Conservation (phyloP, 331 rosid genomes). For the Quercus lobata region DNA sequence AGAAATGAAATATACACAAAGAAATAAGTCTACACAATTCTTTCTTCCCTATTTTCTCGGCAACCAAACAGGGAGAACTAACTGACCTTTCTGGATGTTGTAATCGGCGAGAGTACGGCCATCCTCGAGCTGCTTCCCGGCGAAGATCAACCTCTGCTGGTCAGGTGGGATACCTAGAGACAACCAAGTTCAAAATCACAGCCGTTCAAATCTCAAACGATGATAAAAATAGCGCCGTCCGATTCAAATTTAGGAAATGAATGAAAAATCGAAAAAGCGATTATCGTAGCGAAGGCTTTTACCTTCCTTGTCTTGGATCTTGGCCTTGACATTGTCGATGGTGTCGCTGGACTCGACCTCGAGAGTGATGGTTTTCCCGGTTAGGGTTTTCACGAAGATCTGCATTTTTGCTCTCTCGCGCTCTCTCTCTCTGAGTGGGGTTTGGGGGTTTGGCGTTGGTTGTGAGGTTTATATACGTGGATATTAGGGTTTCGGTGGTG, state of each 20-base stretch:
- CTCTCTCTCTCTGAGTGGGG: not conserved
- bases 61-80: not conserved
- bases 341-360: constrained; percentile 99
- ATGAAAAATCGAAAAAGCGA: not conserved
- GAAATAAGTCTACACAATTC: not conserved
- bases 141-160: constrained; percentile 94
- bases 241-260: not conserved
- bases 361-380: constrained; percentile 97
- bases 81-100: constrained; percentile 89
- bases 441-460: not conserved
- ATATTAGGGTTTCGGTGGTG: constrained; percentile 34
- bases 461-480: not conserved
- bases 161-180: constrained; percentile 87
- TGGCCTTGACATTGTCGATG: constrained; percentile 85
- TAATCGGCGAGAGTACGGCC: constrained; percentile 99
- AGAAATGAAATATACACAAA: not conserved
- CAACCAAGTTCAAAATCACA: not conserved
- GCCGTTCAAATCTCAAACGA: not conserved
- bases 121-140: constrained; percentile 97
- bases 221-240: not conserved
- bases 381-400: constrained; percentile 98
- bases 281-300: too few species aligned
- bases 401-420: constrained; percentile 50
- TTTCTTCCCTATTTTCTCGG: not conserved
- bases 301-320: constrained; percentile 99